These are phyloP conservation scores for Cutaneotrichosporon dermatis DNA, from an alignment of 1,284 basidiomycete species.

Conservation along the genomic window DNA sequence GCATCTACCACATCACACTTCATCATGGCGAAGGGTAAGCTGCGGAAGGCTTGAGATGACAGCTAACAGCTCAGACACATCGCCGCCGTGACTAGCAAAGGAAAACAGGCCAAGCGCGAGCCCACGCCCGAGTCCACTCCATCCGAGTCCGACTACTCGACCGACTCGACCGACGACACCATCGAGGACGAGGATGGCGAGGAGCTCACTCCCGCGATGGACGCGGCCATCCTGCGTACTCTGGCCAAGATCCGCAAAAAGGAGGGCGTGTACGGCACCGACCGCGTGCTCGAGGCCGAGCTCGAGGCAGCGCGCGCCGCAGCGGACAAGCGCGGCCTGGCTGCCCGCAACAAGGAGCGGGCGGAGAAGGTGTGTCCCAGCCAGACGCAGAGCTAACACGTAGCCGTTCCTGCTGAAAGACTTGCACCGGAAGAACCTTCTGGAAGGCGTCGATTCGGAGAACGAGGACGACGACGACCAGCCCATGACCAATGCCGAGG, in stretches of 20 bases:
- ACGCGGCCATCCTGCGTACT: conserved; percentile 90
- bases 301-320: conserved; percentile 38
- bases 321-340: conserved; percentile 28
- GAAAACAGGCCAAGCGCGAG: conserved; percentile 6
- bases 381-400: background rate
- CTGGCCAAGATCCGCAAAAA: conserved; percentile 77
- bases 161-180: conserved; percentile 55
- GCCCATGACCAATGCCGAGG: conserved; percentile 68
- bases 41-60: background rate
- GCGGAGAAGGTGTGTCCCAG: conserved; percentile 28
- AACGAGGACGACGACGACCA: conserved; percentile 19
- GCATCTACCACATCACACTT: background rate
- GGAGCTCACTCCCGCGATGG: conserved; percentile 87
- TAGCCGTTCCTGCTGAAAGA: conserved; percentile 52
- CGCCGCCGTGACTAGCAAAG: background rate
- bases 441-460: conserved; percentile 31
- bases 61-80: background rate
- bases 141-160: conserved; percentile 24
- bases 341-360: conserved; percentile 8
- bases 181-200: conserved; percentile 93
- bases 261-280: conserved; percentile 67
- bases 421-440: conserved; percentile 49
- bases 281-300: conserved; percentile 71
- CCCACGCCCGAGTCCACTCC: conserved; percentile 6
- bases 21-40: conserved; percentile 12